Evolutionary conservation across 495 filamentous ascomycete species (phyloP).

Genomic region (Elaphomyces granulatus): DNA sequence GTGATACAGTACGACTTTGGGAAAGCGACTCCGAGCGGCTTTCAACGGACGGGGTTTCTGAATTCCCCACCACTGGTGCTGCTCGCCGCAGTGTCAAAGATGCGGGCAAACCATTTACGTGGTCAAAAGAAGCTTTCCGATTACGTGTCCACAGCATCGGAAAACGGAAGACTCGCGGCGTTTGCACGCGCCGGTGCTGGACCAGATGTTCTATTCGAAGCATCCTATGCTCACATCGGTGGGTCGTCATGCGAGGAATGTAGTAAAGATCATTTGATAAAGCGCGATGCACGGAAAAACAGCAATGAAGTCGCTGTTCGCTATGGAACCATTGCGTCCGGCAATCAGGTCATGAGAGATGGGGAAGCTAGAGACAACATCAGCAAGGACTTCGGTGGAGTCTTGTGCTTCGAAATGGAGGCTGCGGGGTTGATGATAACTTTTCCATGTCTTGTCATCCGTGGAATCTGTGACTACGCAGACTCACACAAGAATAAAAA

Average conservation of each 20-base stretch:
- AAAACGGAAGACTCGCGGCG: slow-evolving; percentile 1
- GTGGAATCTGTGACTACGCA: slow-evolving; percentile 14
- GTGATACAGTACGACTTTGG: slow-evolving; percentile 15
- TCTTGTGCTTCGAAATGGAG: slow-evolving; percentile 20
- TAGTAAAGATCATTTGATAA: slow-evolving; percentile 2
- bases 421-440: slow-evolving; percentile 16
- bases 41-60: slow-evolving; percentile 4
- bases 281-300: slow-evolving; percentile 1
- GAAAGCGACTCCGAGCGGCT: slow-evolving; percentile 4
- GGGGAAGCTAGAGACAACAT: slow-evolving; percentile 6
- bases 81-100: slow-evolving; percentile 2
- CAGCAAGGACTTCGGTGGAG: slow-evolving; percentile 4
- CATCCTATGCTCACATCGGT: background rate
- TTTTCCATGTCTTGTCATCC: slow-evolving; percentile 10
- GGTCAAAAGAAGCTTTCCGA: background rate
- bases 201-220: background rate
- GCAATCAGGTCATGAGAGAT: slow-evolving; percentile 12
- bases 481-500: slow-evolving; percentile 15
- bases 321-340: slow-evolving; percentile 18
- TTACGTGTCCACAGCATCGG: slow-evolving; percentile 1
- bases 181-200: background rate
- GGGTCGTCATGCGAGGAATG: slow-evolving; percentile 8
- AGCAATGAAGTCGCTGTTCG: slow-evolving; percentile 5
- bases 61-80: slow-evolving; percentile 7
- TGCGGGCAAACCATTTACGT: background rate